Base-by-base conservation (phyloP, 169 alveolate species). In the Babesia divergens region DNA sequence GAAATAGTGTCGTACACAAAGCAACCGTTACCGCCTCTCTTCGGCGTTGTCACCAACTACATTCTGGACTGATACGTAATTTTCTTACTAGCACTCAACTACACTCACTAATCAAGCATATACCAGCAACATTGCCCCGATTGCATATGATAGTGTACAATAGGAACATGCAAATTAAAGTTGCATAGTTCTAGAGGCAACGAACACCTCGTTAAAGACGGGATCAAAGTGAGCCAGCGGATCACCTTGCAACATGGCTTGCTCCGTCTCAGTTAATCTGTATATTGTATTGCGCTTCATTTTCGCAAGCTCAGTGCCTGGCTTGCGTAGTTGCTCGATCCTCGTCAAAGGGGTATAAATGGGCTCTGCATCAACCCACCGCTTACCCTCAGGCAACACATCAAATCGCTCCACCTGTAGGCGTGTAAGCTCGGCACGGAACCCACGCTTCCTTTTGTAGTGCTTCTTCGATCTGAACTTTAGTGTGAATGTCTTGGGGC, bases 401-500 rank as follows among this genome's bases (percentile, higher is more conserved):
- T 80, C 84, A 54, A 88, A 64, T 44, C 42, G 83, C 49, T 88
- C 82, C 46, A 91, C 75, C 24, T 52, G 74, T 6, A 91, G 82
- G 16, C 92, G 80, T 4, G 91, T 88, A 83, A 84, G 72, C 50
- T 84, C 92, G 52, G 86, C 92, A 34, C 95, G 77, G 58, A 82
- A 89, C 3, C 93, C 93, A 47, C 75, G 60, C 42, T 74, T 76
- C 42, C 92, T 68, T 67, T 88, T 70, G 80, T 89, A 91, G 50
- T 88, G 89, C 71, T 88, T 91, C 74, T 91, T 91, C 13, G 93
- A 85, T 66, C 91, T 82, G 72, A 80, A 87, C 74, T 91, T 91
- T 47, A 83, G 75, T 24, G 89, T 60, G 47, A 66, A 46, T 80
- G 75, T 71, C 82, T 91, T 91, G 56, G 92, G 89, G n/a, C 95